phyloP scores from a whole-genome alignment of 2,329 filamentous ascomycete species.

The Trichoderma atroviride region DNA sequence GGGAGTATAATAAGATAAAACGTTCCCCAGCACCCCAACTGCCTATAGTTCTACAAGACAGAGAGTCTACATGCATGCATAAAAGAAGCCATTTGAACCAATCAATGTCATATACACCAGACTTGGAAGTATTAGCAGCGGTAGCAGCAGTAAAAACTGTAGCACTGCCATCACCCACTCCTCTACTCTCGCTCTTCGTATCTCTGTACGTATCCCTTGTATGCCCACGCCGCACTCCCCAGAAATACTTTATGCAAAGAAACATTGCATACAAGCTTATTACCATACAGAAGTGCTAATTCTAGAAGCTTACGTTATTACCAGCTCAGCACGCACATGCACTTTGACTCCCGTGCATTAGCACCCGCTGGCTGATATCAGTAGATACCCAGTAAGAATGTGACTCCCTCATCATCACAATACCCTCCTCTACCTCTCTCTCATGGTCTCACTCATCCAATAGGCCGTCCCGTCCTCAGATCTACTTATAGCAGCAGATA shows the following conservation, averaged over 20 bases:
- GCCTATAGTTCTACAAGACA: too few species aligned
- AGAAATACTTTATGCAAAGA: neutral
- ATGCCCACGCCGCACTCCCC: neutral
- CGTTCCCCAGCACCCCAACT: too few species aligned
- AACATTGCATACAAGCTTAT: conserved; percentile 12
- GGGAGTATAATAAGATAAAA: too few species aligned
- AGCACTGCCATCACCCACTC: neutral
- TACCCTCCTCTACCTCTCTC: neutral
- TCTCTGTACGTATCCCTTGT: neutral
- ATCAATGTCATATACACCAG: too few species aligned
- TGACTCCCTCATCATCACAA: neutral
- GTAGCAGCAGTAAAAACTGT: neutral
- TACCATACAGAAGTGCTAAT: conserved; percentile 2
- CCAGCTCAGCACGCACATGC: neutral
- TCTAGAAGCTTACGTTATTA: conserved; percentile 3
- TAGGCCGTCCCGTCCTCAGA: neutral
- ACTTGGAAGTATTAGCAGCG: too few species aligned
- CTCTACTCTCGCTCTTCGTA: neutral
- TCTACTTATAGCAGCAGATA: neutral
- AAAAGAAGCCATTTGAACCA: too few species aligned
- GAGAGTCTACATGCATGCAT: too few species aligned
- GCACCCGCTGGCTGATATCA: neutral
- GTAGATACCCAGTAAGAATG: neutral
- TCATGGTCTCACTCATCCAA: neutral
- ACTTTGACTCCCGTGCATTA: neutral